Conservation (phyloP, 495 filamentous ascomycete genomes). For the Astrothelium macrocarpum region DNA sequence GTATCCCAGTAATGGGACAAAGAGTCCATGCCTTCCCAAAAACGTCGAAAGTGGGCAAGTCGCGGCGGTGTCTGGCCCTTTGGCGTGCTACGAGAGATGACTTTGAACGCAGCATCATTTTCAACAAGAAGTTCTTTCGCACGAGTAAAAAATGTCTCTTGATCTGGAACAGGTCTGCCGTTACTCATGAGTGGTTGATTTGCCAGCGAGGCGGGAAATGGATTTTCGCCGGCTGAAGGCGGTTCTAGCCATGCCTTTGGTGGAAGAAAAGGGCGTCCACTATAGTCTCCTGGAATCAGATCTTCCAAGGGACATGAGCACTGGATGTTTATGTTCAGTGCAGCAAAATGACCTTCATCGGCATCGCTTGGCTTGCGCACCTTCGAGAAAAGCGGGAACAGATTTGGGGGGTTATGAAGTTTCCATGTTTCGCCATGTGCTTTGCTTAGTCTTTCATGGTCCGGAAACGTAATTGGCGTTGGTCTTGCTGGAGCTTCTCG, state of each 20-base stretch:
- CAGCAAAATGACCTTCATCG: conserved; percentile 38
- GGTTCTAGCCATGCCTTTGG: conserved; percentile 38
- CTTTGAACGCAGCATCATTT: conserved; percentile 50
- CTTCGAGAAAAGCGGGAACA: conserved; percentile 37
- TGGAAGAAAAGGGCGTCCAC: conserved; percentile 35
- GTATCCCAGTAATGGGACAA: conserved; percentile 58
- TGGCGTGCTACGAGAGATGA: conserved; percentile 37
- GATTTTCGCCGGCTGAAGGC: conserved; percentile 8
- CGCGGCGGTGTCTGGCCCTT: conserved; percentile 37
- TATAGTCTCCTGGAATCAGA: conserved; percentile 37
- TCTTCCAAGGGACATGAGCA: conserved; percentile 34
- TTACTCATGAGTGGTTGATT: conserved; percentile 36
- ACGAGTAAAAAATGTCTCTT: conserved; percentile 41
- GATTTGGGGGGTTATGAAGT: conserved; percentile 14
- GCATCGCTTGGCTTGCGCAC: conserved; percentile 47
- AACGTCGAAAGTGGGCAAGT: conserved; percentile 48
- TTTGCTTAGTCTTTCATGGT: conserved; percentile 11
- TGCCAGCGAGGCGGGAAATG: conserved; percentile 14
- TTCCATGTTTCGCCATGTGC: conserved; percentile 13
- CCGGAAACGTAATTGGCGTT: conserved; percentile 26
- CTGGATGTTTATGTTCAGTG: conserved; percentile 44
- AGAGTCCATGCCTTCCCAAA: conserved; percentile 49
- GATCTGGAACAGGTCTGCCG: conserved; percentile 39
- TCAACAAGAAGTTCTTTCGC: conserved; percentile 42
- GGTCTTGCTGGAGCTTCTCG: conserved; percentile 24